phyloP scores from a whole-genome alignment of 495 filamentous ascomycete genomes.

The Aspergillus mulundensis region DNA sequence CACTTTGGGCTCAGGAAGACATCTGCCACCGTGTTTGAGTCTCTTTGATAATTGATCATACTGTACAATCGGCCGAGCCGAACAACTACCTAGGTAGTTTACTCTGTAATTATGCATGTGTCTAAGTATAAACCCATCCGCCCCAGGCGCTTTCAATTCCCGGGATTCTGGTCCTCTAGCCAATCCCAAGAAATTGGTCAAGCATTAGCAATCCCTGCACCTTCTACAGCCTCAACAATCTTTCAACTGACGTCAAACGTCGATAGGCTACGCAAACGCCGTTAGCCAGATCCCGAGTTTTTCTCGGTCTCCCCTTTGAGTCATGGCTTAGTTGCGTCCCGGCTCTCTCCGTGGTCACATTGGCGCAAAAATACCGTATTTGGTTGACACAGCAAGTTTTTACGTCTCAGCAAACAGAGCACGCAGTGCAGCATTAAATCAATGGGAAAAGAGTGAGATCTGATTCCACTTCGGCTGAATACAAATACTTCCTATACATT shows the following conservation, averaged over 20 bases:
- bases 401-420: not conserved
- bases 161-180: not conserved
- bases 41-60: not conserved
- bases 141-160: not conserved
- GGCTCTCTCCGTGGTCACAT: slow-evolving; percentile 13
- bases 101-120: no score
- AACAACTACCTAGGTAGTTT: no score
- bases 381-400: not conserved
- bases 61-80: no score
- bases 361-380: slow-evolving; percentile 12
- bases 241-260: not conserved
- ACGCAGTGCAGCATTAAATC: not conserved
- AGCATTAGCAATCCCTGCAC: not conserved
- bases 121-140: not conserved
- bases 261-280: not conserved
- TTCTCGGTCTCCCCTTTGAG: slow-evolving; percentile 7
- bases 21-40: slow-evolving; percentile 28
- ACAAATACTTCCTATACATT: not conserved
- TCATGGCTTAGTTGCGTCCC: slow-evolving; percentile 7
- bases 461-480: slow-evolving; percentile 11
- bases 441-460: slow-evolving; percentile 16
- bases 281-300: slow-evolving; percentile 3
- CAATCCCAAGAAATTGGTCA: not conserved
- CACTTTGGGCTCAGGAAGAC: slow-evolving; percentile 54
- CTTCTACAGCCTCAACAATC: not conserved